Evolutionary conservation across 73 alveolate species (phyloP).

Genomic region (Breviolum minutum): DNA sequence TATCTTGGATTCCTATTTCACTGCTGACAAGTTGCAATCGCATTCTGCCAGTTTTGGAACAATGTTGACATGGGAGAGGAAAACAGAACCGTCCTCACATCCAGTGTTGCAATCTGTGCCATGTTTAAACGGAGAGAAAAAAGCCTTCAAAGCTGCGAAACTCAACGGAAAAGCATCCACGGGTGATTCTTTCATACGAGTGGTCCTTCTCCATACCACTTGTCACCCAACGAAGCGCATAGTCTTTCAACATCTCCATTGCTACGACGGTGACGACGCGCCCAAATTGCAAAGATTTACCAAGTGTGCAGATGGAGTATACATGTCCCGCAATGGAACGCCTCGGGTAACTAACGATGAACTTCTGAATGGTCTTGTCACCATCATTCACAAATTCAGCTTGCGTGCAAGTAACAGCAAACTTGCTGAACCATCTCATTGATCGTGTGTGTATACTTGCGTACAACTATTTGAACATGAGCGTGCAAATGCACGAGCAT

Average conservation of each 20-base stretch:
- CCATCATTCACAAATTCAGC: no score
- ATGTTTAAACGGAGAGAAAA: background rate
- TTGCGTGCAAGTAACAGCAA: no score
- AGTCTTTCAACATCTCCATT: constrained; percentile 52
- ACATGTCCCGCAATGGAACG: no score
- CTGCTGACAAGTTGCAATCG: constrained; percentile 12
- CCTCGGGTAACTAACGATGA: no score
- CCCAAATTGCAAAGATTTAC: no score
- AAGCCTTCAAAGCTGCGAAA: background rate
- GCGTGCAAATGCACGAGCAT: no score
- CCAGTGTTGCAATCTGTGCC: background rate
- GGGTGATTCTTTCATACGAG: background rate
- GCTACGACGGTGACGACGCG: background rate
- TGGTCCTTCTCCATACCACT: constrained; percentile 46
- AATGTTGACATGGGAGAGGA: constrained; percentile 41
- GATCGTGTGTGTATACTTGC: no score
- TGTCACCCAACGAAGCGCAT: constrained; percentile 48
- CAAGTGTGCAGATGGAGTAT: no score
- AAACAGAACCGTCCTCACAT: constrained; percentile 49
- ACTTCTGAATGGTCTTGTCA: no score
- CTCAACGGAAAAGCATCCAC: background rate
- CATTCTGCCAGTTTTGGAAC: constrained; percentile 35
- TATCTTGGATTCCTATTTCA: background rate
- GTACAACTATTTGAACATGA: no score
- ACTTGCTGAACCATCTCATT: no score